phyloP scores from a whole-genome alignment of 495 filamentous ascomycete species.

The Sordaria brevicollis region DNA sequence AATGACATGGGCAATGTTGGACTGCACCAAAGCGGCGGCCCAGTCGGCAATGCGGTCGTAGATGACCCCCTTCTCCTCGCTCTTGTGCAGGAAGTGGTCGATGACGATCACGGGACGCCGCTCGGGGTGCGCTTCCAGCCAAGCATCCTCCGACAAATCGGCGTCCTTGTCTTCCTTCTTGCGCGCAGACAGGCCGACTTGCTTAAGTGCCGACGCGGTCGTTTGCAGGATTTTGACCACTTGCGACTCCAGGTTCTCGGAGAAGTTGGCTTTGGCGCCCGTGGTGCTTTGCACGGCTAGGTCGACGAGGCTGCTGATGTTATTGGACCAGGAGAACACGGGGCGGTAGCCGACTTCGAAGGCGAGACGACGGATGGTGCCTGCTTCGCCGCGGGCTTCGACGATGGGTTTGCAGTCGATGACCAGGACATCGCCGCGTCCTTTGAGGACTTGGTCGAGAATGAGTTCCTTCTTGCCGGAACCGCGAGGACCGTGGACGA shows the following conservation, averaged over 20 bases:
- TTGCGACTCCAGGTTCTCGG: conserved; percentile 86
- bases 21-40: conserved; percentile 75
- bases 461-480: conserved; percentile 86
- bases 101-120: conserved; percentile 76
- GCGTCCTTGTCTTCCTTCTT: conserved; percentile 63
- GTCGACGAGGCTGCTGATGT: conserved; percentile 80
- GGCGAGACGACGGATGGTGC: conserved; percentile 74
- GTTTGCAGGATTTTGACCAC: conserved; percentile 87
- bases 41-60: conserved; percentile 90
- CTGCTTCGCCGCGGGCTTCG: conserved; percentile 83
- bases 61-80: conserved; percentile 58
- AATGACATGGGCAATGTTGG: conserved; percentile 92
- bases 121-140: conserved; percentile 85
- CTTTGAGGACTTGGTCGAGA: conserved; percentile 69
- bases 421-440: conserved; percentile 67
- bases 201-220: conserved; percentile 67
- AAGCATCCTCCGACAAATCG: conserved; percentile 72
- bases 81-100: conserved; percentile 86
- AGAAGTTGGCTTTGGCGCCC: conserved; percentile 89
- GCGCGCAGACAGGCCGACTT: conserved; percentile 58
- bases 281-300: conserved; percentile 89
- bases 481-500: conserved; percentile 84
- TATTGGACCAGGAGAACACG: conserved; percentile 95
- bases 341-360: conserved; percentile 82
- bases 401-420: conserved; percentile 93